Evolutionary conservation across 371 early-diverging fungal species (phyloP), one percentile per base, ranked within the genome.

Genomic region (Basidiobolus meristosporus): DNA sequence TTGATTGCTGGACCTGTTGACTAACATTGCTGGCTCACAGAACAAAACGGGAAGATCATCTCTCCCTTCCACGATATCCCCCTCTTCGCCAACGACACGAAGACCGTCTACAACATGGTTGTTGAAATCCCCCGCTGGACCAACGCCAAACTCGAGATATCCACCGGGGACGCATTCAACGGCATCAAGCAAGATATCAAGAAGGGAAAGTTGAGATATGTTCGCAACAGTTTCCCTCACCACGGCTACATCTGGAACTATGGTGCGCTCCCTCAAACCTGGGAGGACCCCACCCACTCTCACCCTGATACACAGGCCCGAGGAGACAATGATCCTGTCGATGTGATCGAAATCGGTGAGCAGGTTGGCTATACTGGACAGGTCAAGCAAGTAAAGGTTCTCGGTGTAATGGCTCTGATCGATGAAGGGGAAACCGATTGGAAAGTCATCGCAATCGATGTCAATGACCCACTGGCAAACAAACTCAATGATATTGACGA

Each of bases 241-340:
- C 90, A 95, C 52, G 99, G 99, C 31, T 99, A 98, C 69, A 88
- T 92, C 54, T 99, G 98, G 98, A 99, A 99, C 74, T 99, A 99
- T 57, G 99, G 99, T 44, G 97, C 97, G 28, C 64, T 99, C 45
- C 99, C 98, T 29, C 85, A 84, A 78, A 98, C 99, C 41, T 99
- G 98, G 98, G 99, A 99, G 65, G 91, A 97, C 56, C 98, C 98
- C 29, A 75, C 68, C 42, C 61, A 60, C 46, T 54, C 62, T 35
- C 82, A 95, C 70, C 62, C 63, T 34, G 90, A 88, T 52, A 92
- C 97, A 43, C 77, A 78, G 53, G 80, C 75, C 36, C 69, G 61
- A 37, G 99, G 99, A 43, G 98, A 99, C 62, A 91, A 96, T 60
- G 98, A 98, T 59, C 99, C 99, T 17, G 57, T 99, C 41, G 99